phyloP scores from a whole-genome alignment of 202 grass and related monocot genomes.

The Musa balbisiana region DNA sequence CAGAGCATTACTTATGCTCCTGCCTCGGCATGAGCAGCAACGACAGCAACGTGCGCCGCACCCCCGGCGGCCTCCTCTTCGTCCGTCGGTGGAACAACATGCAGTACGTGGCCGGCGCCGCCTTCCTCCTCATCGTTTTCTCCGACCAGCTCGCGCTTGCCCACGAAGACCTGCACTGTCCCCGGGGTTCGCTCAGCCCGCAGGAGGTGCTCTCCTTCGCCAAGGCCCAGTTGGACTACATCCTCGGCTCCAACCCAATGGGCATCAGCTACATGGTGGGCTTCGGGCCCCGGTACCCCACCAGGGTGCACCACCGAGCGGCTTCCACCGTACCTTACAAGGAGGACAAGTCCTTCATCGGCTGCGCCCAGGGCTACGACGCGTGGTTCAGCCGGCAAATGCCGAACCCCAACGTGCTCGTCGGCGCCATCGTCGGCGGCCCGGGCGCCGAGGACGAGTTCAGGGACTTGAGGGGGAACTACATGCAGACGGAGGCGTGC shows the following conservation, averaged over 20 bases:
- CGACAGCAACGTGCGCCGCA: neutral
- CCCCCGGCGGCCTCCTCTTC: neutral
- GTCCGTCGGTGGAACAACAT: conserved; percentile 1
- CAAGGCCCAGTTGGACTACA: neutral
- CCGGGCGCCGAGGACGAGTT: neutral
- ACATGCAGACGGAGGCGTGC: conserved; percentile 9
- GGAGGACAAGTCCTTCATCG: neutral
- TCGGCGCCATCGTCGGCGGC: conserved; percentile 2
- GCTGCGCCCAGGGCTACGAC: neutral
- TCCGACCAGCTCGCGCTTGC: neutral
- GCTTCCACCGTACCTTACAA: neutral
- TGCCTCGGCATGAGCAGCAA: neutral
- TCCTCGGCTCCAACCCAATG: neutral
- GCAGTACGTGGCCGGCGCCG: conserved; percentile 2
- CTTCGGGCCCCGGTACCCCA: neutral
- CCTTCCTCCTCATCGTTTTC: neutral
- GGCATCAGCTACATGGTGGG: neutral
- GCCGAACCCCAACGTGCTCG: neutral
- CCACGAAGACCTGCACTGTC: neutral
- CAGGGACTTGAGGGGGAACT: neutral
- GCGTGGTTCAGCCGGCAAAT: neutral
- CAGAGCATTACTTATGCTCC: neutral
- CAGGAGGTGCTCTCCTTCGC: neutral
- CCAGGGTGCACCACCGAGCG: neutral
- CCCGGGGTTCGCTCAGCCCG: neutral